Evolutionary conservation across 1,284 basidiomycete genomes (phyloP).

Genomic region (Chalciporus sp.): DNA sequence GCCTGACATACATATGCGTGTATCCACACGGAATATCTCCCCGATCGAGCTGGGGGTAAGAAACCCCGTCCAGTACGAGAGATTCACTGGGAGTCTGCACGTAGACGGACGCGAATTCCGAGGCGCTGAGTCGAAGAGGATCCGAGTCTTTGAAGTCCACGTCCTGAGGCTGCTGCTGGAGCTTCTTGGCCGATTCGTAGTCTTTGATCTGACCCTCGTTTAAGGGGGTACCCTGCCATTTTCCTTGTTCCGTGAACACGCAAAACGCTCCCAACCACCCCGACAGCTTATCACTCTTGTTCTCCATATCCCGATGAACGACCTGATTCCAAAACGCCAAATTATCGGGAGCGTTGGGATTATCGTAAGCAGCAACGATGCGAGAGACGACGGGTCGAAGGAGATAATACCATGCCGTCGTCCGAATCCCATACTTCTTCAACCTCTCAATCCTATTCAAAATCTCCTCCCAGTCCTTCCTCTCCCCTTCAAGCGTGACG

Average conservation of each 20-base stretch:
- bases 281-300: conserved; percentile 31
- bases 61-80: conserved; percentile 38
- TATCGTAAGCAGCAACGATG: conserved; percentile 41
- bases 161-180: too few relatives aligned
- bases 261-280: conserved; percentile 47
- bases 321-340: conserved; percentile 43
- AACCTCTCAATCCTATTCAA: conserved; percentile 39
- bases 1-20: conserved; percentile 39
- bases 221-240: conserved; percentile 37
- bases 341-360: conserved; percentile 30
- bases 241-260: conserved; percentile 35
- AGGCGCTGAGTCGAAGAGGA: conserved; percentile 27
- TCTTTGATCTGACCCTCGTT: conserved; percentile 33
- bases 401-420: conserved; percentile 40
- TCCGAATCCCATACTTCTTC: conserved; percentile 39
- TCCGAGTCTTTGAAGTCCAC: conserved; percentile 36
- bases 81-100: conserved; percentile 17
- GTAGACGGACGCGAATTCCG: conserved; percentile 34
- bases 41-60: conserved; percentile 38
- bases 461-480: conserved; percentile 40
- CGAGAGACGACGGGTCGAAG: conserved; percentile 41
- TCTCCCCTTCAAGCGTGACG: conserved; percentile 46
- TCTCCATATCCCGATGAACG: conserved; percentile 26
- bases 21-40: conserved; percentile 38
- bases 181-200: conserved; percentile 34